phyloP scores from a whole-genome alignment of 2,329 filamentous ascomycete genomes.

The Claviceps africana region DNA sequence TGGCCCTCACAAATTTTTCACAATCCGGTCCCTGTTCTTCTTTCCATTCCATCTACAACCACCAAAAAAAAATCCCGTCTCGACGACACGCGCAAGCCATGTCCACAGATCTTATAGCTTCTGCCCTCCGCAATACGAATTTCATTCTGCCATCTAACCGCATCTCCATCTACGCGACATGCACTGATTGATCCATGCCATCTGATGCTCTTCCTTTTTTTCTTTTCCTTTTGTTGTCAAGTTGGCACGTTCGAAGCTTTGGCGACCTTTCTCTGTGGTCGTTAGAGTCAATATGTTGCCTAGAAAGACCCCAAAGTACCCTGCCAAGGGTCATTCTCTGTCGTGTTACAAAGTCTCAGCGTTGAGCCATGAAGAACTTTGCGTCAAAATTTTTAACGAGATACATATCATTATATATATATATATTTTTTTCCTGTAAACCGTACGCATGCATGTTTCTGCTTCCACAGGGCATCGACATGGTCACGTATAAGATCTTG shows the following conservation, averaged over 20 bases:
- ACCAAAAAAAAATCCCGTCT: background rate
- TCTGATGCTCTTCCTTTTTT: background rate
- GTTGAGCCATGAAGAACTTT: slow-evolving; percentile 60
- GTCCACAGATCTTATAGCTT: background rate
- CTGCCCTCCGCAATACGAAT: background rate
- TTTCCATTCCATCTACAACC: no score
- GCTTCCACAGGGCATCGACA: background rate
- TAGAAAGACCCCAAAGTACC: slow-evolving; percentile 61
- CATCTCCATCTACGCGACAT: background rate
- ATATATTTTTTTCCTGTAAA: background rate
- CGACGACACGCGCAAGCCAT: background rate
- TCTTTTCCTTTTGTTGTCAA: background rate
- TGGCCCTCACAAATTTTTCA: background rate
- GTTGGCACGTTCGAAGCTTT: slow-evolving; percentile 89
- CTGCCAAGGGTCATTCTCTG: slow-evolving; percentile 82
- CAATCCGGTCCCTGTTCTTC: background rate
- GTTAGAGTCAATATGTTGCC: slow-evolving; percentile 80
- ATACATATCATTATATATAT: slow-evolving; percentile 40
- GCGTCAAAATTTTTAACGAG: slow-evolving; percentile 72
- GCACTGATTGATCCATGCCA: no score
- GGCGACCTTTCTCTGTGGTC: slow-evolving; percentile 51
- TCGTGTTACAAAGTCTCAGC: slow-evolving; percentile 84
- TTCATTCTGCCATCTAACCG: background rate
- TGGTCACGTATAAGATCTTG: background rate
- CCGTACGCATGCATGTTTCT: background rate